phyloP scores from a whole-genome alignment of 345 rosid species.

The Salix arbutifolia region DNA sequence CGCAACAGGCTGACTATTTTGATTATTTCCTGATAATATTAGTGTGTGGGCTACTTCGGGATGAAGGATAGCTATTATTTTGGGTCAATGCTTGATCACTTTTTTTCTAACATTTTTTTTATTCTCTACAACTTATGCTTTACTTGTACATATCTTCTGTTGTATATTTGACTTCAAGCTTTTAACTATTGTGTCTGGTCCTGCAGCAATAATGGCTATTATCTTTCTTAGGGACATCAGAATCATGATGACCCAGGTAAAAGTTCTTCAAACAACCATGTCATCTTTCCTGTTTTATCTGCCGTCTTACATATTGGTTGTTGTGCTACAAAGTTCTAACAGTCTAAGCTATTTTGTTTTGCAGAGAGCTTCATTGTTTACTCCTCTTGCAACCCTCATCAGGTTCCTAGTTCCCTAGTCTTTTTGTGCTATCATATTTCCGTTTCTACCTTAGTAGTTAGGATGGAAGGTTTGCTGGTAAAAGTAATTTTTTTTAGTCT shows the following conservation, averaged over 20 bases:
- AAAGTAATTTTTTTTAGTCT: not conserved
- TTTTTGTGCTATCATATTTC: not conserved
- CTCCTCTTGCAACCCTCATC: slow-evolving; percentile 37
- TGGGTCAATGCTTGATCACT: not conserved
- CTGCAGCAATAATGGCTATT: slow-evolving; percentile 67
- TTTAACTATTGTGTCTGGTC: slow-evolving; percentile 18
- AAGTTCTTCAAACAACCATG: not conserved
- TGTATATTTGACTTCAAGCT: not conserved
- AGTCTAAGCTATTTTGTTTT: slow-evolving; percentile 12
- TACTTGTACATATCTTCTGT: not conserved
- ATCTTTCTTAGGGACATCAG: slow-evolving; percentile 63
- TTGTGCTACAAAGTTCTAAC: not conserved
- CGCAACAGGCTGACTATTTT: not conserved
- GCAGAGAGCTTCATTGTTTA: slow-evolving; percentile 48
- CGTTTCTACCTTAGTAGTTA: not conserved
- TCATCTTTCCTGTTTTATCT: not conserved
- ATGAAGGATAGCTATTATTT: not conserved
- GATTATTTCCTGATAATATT: not conserved
- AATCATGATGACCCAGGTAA: slow-evolving; percentile 49
- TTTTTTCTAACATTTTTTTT: not conserved
- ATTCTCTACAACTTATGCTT: not conserved
- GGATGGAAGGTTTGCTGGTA: not conserved
- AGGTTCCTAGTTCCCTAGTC: slow-evolving; percentile 41
- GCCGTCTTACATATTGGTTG: not conserved
- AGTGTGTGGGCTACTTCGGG: not conserved